Base-by-base conservation (phyloP, 352 stramenopile genomes). In the Phytophthora tentaculata region DNA sequence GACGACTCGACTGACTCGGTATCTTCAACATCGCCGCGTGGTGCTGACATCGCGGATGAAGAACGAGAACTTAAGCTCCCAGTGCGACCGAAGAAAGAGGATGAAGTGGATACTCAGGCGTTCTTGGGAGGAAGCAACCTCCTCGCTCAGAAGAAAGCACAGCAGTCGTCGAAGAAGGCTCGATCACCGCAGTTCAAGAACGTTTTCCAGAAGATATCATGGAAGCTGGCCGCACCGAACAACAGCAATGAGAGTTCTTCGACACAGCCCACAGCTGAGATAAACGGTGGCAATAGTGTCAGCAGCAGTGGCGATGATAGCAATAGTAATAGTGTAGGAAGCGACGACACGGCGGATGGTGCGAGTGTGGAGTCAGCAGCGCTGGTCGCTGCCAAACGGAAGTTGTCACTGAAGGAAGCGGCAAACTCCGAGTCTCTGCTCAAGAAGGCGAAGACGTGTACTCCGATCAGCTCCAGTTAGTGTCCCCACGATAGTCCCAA, bases 131-230 rank as follows among this genome's bases (percentile, higher is more conserved):
- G 69, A 35, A 75, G 73, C 10, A 73, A 63, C 4, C 58, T 83
- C 20, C 60, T 80, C 16, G 67, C 71, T 47, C 71, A 76, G 20
- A 86, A 84, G 44, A 91, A 86, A 55, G 58, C 76, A 39, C 78
- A 73, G 13, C 49, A 74, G 44, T 59, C 43, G 4, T 62, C 54
- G 24, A 80, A 72, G 60, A 81, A 79, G 24, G 55, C 49, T 47
- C 60, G 64, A 45, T 92, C 81, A 17, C 84, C 84, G 4, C 79
- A 90, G 44, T 81, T 85, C 50, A 94, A 94, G 69, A 88, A 73
- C 61, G 86, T 94, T 71, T 91, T 94, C 59, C 74, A 91, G 73
- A 87, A 88, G 50, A 91, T 91, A 51, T 87, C 85, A 22, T 91
- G 83, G 84, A 89, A 89, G 41, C 70, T 77, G 8, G 47, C 50